Base-by-base conservation (phyloP, 23 red algal genomes). In the Gracilariopsis chorda region DNA sequence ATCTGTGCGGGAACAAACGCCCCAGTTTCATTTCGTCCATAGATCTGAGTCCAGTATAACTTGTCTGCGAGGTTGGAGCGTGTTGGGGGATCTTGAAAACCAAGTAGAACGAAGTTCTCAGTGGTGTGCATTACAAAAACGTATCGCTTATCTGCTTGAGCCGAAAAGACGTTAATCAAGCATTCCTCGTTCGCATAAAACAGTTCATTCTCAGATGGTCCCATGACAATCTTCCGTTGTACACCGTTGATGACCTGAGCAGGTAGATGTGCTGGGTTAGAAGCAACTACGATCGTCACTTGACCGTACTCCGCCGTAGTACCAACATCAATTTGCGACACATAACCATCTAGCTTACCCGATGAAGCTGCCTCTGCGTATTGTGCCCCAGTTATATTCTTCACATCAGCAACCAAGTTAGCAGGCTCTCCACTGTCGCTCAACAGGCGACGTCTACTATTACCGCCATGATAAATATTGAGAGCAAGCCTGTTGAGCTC, bases 41-140 rank as follows among this genome's bases (percentile, higher is more conserved):
- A 84, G 3, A 92, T 78, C 51, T 74, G 77, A 72, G 52, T 39
- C 77, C 67, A 82, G 65, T 83, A 84, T 37, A 84, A 77, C 21
- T 45, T 82, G 20, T 71, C 68, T 46, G 79, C 58, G n/a, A 92
- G 77, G 35, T 91, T 82, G 24, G 51, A 75, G 12, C 89, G 57
- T 42, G 25, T 65, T 14, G 89, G 89, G 1, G 58, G 56, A 48
- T 92, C 89, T 49, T 92, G 89, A 42, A 92, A 92, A 47, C 79
- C 82, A 23, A 51, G 60, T 32, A 87, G 59, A 57, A 87, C 48
- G 34, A 87, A 87, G 61, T 87, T 87, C n/a, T 92, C 79, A 42
- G 51, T 70, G 21, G 79, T 72, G 51, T 82, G 65, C 25, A 75
- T 48, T 23, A 84, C 77, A 45, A 82, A 92, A 7, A 92, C 64